Percentiles rank a stretch among this genome's conserved stretches.
phyloP scores from a whole-genome alignment of 73 alveolate genomes.

The Urostyla sp. region DNA sequence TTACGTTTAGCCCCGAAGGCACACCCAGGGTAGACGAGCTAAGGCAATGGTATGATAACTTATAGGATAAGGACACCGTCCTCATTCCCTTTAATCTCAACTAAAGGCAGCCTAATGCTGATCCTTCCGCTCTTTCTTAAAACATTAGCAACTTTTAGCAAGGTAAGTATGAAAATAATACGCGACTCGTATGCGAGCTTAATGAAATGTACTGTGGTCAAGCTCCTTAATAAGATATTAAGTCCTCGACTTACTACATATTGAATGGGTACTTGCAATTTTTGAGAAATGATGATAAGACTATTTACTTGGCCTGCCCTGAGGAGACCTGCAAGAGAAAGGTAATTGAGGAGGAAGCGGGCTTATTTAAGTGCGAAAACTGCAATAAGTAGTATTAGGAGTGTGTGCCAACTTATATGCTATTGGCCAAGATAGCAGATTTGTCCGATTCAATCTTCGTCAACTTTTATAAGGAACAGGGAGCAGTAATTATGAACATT shows the following conservation, averaged over 20 bases:
- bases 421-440: constrained; percentile 58
- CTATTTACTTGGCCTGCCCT: constrained; percentile 69
- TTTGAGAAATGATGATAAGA: constrained; percentile 63
- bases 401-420: constrained; percentile 69
- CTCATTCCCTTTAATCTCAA: neutral
- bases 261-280: constrained; percentile 39
- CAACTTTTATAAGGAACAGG: constrained; percentile 61
- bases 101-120: neutral
- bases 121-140: neutral
- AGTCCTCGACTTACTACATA: neutral
- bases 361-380: constrained; percentile 50
- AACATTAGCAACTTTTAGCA: neutral
- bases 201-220: neutral
- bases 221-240: too few relatives aligned
- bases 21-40: constrained; percentile 35
- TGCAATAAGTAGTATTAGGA: constrained; percentile 44
- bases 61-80: constrained; percentile 6
- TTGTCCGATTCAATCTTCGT: constrained; percentile 56
- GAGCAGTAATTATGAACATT: constrained; percentile 35
- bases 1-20: constrained; percentile 12
- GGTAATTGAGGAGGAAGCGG: constrained; percentile 30
- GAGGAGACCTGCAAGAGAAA: constrained; percentile 66
- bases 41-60: constrained; percentile 43
- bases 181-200: neutral
- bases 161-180: neutral